Evolutionary conservation across 2,329 filamentous ascomycete genomes (phyloP), one percentile per base, ranked within the genome.

Genomic region (Phialophora tarda): DNA sequence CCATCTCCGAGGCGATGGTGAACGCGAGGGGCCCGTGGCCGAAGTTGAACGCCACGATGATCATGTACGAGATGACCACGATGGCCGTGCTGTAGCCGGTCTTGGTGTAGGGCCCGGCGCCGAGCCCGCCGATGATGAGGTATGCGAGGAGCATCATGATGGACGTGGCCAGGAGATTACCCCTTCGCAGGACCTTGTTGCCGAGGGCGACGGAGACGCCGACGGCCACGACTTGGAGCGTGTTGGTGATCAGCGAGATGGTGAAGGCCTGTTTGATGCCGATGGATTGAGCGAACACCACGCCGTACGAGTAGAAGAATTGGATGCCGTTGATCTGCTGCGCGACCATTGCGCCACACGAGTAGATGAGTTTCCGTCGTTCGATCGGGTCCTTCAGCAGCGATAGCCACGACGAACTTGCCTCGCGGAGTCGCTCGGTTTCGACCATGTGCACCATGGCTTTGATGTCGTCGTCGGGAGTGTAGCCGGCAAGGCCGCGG

Each of bases 311-410:
- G 38, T 66, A 66, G 59, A 66, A 66, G 24, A 57, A 66, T 34
- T 66, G 64, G 17, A 66, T 66, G n/a, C 64, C 64, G 59, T 66
- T 66, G 59, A 62, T 66, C 17, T 62, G 64, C 21, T 65, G 63
- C 8, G 63, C 63, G 17, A 65, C 54, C 58, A 65, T 57, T 14
- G 63, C 63, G 4, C 63, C 63, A 7, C 51, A 57, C 12, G 63
- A 65, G 63, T 62, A 65, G 3, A 83, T 73, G 12, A 83, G 73
- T 71, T 84, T 84, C 32, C 80, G 77, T 17, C 81, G 75, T 72
- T 83, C 82, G 38, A 82, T 74, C 0, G 81, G 81, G 48, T 83
- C 80, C 0, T 71, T 76, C 63, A 83, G 17, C 1, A 83, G 75
- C 4, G 77, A 74, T 11, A 64, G 55, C 82, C 81, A 83, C 5